Conservation (phyloP, 1,139 yeast genomes). For the Kodamaea suecica region DNA sequence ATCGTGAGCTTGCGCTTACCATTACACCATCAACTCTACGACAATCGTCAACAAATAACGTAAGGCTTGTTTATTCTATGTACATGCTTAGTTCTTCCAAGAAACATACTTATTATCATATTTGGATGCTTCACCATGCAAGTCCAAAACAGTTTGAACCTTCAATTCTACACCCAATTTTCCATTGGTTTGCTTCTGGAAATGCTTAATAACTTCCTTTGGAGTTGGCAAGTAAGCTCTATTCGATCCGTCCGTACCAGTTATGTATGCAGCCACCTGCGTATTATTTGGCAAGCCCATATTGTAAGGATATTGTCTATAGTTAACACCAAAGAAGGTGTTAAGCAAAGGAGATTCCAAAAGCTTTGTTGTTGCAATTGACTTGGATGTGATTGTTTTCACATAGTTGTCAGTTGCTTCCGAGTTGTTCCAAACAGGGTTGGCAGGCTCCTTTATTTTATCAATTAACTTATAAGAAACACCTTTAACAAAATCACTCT, state of each 20-base stretch:
- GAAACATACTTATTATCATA: conserved; percentile 57
- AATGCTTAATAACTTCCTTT: conserved; percentile 60
- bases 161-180: conserved; percentile 66
- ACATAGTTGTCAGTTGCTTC: conserved; percentile 22
- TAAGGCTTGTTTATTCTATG: no score
- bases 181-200: conserved; percentile 44
- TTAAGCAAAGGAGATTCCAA: conserved; percentile 41
- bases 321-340: conserved; percentile 50
- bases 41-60: no score
- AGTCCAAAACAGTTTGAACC: conserved; percentile 50
- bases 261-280: conserved; percentile 56
- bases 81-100: conserved; percentile 47
- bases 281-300: conserved; percentile 77
- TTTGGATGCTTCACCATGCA: conserved; percentile 60
- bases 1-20: no score
- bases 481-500: conserved; percentile 69
- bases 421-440: conserved; percentile 49
- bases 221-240: conserved; percentile 67
- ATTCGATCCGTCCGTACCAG: conserved; percentile 61
- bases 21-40: no score
- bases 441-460: conserved; percentile 52
- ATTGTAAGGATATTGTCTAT: conserved; percentile 63
- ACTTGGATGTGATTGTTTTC: conserved; percentile 19
- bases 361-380: conserved; percentile 27
- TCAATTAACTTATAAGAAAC: conserved; percentile 68